Conservation (phyloP, 2,329 filamentous ascomycete species). For the Diaporthe citriasiana region DNA sequence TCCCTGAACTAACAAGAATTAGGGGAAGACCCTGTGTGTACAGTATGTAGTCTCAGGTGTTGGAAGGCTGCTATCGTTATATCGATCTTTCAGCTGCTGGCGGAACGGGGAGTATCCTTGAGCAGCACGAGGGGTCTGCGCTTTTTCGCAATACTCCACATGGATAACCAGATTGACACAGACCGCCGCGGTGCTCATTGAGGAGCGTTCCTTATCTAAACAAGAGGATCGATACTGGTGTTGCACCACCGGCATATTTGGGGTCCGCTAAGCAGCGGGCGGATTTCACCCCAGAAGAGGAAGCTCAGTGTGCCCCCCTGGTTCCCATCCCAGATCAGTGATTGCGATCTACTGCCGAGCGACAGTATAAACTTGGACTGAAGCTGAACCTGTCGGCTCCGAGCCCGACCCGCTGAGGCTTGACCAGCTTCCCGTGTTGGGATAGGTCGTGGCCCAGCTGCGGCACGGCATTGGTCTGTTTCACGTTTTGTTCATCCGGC, state of each 20-base stretch:
- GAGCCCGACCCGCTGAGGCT: constrained; percentile 16
- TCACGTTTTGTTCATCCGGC: constrained; percentile 30
- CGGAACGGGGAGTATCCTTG: background rate
- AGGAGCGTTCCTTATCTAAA: constrained; percentile 10
- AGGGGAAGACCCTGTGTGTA: no score
- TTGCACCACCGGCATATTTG: constrained; percentile 16
- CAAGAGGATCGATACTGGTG: background rate
- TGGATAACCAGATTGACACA: background rate
- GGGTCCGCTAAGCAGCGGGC: constrained; percentile 3
- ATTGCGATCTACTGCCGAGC: constrained; percentile 23
- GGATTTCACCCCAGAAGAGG: constrained; percentile 17
- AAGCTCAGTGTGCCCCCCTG: constrained; percentile 2
- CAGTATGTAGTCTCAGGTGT: background rate
- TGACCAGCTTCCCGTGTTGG: constrained; percentile 33
- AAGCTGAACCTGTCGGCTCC: constrained; percentile 32
- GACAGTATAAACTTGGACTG: constrained; percentile 28
- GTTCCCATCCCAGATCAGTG: constrained; percentile 17
- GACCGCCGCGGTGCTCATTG: background rate
- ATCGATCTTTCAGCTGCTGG: background rate
- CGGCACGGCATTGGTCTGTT: constrained; percentile 33
- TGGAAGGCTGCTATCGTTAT: background rate
- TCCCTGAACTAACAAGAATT: no score
- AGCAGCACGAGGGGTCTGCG: background rate
- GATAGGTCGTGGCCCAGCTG: constrained; percentile 30
- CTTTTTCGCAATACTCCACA: background rate